Conservation (phyloP, 208 protist genomes). For the Trypanosoma boissoni region DNA sequence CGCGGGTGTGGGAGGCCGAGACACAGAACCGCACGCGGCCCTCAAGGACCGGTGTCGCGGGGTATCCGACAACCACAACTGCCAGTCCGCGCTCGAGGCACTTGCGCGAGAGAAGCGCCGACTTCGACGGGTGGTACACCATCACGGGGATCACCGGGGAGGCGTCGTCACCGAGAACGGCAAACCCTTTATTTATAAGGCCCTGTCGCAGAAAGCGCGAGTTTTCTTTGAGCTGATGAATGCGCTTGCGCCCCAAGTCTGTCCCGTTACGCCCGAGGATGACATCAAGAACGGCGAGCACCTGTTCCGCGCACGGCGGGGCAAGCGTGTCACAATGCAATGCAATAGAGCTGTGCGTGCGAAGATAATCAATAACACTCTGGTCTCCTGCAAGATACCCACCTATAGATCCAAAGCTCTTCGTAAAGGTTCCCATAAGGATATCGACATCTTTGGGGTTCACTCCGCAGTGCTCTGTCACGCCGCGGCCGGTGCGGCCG, state of each 20-base stretch:
- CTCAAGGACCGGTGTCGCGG: constrained; percentile 93
- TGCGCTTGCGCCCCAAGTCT: constrained; percentile 73
- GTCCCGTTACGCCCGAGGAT: constrained; percentile 91
- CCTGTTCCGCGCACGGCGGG: constrained; percentile 88
- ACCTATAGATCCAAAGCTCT: constrained; percentile 96
- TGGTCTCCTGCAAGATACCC: constrained; percentile 94
- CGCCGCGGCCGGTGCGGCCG: constrained; percentile 91
- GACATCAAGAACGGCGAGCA: constrained; percentile 81
- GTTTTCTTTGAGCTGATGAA: constrained; percentile 82
- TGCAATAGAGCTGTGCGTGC: constrained; percentile 55
- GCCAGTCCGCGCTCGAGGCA: constrained; percentile 89
- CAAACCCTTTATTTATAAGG: constrained; percentile 71
- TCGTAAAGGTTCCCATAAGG: constrained; percentile 96
- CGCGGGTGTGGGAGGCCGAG: constrained; percentile 93
- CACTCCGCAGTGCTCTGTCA: constrained; percentile 92
- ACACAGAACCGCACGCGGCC: constrained; percentile 92
- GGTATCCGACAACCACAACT: constrained; percentile 97
- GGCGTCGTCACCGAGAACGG: constrained; percentile 87
- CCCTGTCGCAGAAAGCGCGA: constrained; percentile 82
- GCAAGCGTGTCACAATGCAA: constrained; percentile 83
- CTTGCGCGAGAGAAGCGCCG: constrained; percentile 82
- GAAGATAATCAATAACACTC: constrained; percentile 70
- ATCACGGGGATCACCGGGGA: constrained; percentile 96
- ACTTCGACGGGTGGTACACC: constrained; percentile 93
- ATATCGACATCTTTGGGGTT: constrained; percentile 91